Evolutionary conservation across 1,284 basidiomycete species (phyloP), one percentile per base, ranked within the genome.

Genomic region (Trametes polyzona): DNA sequence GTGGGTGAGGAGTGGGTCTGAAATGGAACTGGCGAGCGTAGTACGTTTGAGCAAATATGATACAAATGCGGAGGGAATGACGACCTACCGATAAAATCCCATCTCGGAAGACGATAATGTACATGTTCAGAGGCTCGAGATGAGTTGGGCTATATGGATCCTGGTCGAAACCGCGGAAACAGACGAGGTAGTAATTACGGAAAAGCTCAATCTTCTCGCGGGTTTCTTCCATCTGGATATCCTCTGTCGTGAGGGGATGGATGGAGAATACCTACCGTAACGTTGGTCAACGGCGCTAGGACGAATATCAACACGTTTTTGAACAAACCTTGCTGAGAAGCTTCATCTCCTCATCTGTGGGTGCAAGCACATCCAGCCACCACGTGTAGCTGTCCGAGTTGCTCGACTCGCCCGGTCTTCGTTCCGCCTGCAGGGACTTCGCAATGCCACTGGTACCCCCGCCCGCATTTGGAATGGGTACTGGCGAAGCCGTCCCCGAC

Each of bases 131-230:
- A 27, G 97, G 97, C 73, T 99, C 96, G 49, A 99, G 86, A 73
- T 99, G 93, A 0, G 95, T 99, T 9, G 96, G 95, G 67, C 92
- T 95, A 78, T 98, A 98, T 14, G 88, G 93, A 74, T 99, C 96
- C 78, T 99, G 97, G 75, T 99, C 97, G 77, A 99, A 99, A 59
- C 94, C 93, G 60, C 97, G 90, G 83, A 99, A 99, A 84, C 96
- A 99, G 62, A 99, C 97, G 47, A 99, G 87, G 73, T 98, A 99
- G 74, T 99, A 99, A 73, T 97, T 98, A 55, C 96, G 83, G 83
- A 99, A 99, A 17, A 99, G 84, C 73, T 99, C 97, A 67, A 99
- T 99, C 82, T 99, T 99, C 76, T 99, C 97, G 67, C 97, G 93
- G 35, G 96, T 94, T 78, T 99, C 97, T 74, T 99, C 96, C 90